Evolutionary conservation across 192 early-diverging fungal species (phyloP).

Genomic region (Backusella sp.): DNA sequence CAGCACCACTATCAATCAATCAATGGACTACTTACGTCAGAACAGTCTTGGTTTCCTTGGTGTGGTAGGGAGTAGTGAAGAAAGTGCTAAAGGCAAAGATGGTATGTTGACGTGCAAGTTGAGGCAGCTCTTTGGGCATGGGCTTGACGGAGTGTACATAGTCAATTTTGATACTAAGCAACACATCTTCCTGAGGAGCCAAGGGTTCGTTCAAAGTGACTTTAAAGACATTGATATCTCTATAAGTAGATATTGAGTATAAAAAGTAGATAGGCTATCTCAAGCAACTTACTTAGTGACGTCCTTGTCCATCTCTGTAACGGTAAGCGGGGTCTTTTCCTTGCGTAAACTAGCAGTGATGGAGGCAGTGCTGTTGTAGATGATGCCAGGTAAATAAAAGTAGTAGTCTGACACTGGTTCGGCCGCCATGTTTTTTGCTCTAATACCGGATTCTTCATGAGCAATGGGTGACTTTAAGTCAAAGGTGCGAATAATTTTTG

Average conservation of each 20-base stretch:
- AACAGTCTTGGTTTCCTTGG: slow-evolving; percentile 73
- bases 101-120: slow-evolving; percentile 67
- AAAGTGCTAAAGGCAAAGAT: slow-evolving; percentile 60
- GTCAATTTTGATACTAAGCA: slow-evolving; percentile 54
- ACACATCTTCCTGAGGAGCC: slow-evolving; percentile 55
- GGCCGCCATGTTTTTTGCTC: slow-evolving; percentile 42
- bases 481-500: slow-evolving; percentile 60
- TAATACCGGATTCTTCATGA: slow-evolving; percentile 45
- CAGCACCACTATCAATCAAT: background rate
- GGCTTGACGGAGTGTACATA: slow-evolving; percentile 47
- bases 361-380: slow-evolving; percentile 33
- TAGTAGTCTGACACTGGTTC: slow-evolving; percentile 46
- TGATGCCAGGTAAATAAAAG: slow-evolving; percentile 36
- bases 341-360: slow-evolving; percentile 42
- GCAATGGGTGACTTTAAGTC: slow-evolving; percentile 56
- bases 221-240: slow-evolving; percentile 47
- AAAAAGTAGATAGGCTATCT: background rate
- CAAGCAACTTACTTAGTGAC: slow-evolving; percentile 11
- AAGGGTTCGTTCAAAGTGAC: slow-evolving; percentile 45
- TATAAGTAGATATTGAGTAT: background rate
- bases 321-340: slow-evolving; percentile 35
- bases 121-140: slow-evolving; percentile 54
- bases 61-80: slow-evolving; percentile 63
- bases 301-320: slow-evolving; percentile 35
- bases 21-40: slow-evolving; percentile 58